Percentiles rank a stretch among this genome's conserved stretches.
These are phyloP conservation scores for Curvularia spicifera DNA, from an alignment of 2,329 filamentous ascomycete genomes.

Conservation along the genomic window DNA sequence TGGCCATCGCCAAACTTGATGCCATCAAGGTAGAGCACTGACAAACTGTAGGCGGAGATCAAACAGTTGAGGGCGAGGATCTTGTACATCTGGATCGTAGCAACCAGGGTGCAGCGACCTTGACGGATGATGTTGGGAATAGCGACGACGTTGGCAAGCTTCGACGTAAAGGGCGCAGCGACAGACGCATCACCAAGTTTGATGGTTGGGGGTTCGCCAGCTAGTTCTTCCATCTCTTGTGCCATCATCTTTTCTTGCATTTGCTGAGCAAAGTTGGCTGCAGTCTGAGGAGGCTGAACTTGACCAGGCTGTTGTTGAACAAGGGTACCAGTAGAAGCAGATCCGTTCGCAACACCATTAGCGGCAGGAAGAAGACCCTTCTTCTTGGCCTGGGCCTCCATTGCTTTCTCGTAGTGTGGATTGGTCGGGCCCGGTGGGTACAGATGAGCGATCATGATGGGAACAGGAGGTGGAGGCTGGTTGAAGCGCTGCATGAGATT, in stretches of 20 bases:
- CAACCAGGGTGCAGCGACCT: constrained; percentile 94
- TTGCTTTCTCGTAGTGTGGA: constrained; percentile 91
- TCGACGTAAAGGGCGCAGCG: constrained; percentile 95
- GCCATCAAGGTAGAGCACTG: constrained; percentile 93
- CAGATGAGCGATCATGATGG: constrained; percentile 88
- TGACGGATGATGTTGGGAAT: constrained; percentile 98
- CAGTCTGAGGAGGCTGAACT: constrained; percentile 63
- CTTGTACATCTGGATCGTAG: constrained; percentile 99
- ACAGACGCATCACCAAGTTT: constrained; percentile 98
- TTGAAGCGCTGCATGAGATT: constrained; percentile 94
- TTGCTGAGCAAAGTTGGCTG: constrained; percentile 74
- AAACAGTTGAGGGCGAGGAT: constrained; percentile 97
- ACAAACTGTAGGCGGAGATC: constrained; percentile 96
- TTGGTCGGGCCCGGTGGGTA: constrained; percentile 91
- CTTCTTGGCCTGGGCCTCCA: constrained; percentile 81
- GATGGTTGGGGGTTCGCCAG: constrained; percentile 90
- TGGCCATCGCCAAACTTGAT: constrained; percentile 99
- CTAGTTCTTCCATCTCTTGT: constrained; percentile 72
- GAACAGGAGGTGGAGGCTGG: constrained; percentile 89
- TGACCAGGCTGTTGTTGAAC: constrained; percentile 56
- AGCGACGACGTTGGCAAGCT: constrained; percentile 93
- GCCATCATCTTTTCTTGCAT: constrained; percentile 83
- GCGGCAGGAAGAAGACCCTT: constrained; percentile 71
- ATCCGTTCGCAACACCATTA: constrained; percentile 42
- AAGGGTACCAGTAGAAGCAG: constrained; percentile 27